Conservation (phyloP, 768 basidiomycete species). For the Pleurotus pulmonarius region DNA sequence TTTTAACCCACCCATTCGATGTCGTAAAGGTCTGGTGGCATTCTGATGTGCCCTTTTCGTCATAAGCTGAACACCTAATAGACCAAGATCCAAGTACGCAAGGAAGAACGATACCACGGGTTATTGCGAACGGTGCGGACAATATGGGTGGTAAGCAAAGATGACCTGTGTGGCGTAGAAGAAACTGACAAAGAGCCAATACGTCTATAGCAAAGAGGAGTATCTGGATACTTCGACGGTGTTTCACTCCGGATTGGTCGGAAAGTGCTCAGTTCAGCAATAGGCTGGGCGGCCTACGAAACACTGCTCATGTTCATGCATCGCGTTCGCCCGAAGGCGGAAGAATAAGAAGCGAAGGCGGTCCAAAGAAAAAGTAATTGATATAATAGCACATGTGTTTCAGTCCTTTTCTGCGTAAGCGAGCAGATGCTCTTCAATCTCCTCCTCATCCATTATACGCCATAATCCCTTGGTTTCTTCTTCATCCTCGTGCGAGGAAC, state of each 20-base stretch:
- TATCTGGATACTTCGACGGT: constrained; percentile 83
- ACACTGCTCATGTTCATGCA: constrained; percentile 62
- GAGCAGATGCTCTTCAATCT: constrained; percentile 75
- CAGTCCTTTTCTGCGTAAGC: constrained; percentile 91
- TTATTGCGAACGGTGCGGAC: constrained; percentile 59
- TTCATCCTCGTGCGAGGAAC: constrained; percentile 75
- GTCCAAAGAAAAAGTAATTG: no score
- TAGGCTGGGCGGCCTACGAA: constrained; percentile 92
- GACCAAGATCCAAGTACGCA: constrained; percentile 93
- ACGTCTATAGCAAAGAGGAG: constrained; percentile 66
- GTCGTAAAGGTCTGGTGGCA: constrained; percentile 72
- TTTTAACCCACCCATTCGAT: constrained; percentile 90
- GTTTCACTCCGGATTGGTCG: constrained; percentile 76
- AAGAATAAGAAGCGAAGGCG: neutral
- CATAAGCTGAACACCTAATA: constrained; percentile 19
- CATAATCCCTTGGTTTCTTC: constrained; percentile 71
- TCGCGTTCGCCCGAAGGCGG: constrained; percentile 14
- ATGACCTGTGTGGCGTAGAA: no score
- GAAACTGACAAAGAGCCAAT: no score
- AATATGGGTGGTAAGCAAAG: constrained; percentile 60
- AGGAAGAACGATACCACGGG: constrained; percentile 70
- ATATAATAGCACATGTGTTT: neutral
- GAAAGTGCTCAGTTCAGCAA: constrained; percentile 85
- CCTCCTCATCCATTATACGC: constrained; percentile 74
- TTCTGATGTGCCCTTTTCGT: constrained; percentile 1